phyloP scores from a whole-genome alignment of 306 rosid species.

The Cucurbita moschata region DNA sequence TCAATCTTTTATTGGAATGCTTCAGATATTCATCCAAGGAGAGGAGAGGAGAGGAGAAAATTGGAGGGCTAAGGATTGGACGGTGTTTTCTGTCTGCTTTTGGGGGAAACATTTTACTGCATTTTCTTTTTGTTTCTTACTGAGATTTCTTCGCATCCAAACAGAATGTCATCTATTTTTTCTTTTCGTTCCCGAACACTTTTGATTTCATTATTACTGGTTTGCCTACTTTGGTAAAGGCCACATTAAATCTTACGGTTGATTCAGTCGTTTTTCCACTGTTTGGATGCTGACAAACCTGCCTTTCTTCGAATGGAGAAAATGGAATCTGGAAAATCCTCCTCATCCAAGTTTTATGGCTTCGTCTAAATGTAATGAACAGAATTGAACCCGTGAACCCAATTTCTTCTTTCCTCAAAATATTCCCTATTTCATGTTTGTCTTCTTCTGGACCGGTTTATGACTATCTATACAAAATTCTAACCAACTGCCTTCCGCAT shows the following conservation, averaged over 20 bases:
- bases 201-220: not conserved
- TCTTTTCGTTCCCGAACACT: not conserved
- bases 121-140: not conserved
- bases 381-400: conserved; percentile 60
- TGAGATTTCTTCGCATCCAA: not conserved
- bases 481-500: not conserved
- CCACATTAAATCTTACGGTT: not conserved
- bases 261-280: not conserved
- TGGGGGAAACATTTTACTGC: not conserved
- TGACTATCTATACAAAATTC: not conserved
- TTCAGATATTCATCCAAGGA: not conserved
- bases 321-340: not conserved
- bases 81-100: not conserved
- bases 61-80: not conserved
- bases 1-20: not conserved
- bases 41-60: not conserved
- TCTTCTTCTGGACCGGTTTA: not conserved
- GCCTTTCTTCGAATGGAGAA: not conserved
- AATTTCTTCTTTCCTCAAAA: conserved; percentile 11
- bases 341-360: conserved; percentile 4
- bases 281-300: not conserved
- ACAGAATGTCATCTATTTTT: not conserved
- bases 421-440: not conserved
- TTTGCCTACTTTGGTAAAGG: not conserved
- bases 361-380: conserved; percentile 24